phyloP scores from a whole-genome alignment of 371 early-diverging fungal genomes.

The Mortierella sp. region DNA sequence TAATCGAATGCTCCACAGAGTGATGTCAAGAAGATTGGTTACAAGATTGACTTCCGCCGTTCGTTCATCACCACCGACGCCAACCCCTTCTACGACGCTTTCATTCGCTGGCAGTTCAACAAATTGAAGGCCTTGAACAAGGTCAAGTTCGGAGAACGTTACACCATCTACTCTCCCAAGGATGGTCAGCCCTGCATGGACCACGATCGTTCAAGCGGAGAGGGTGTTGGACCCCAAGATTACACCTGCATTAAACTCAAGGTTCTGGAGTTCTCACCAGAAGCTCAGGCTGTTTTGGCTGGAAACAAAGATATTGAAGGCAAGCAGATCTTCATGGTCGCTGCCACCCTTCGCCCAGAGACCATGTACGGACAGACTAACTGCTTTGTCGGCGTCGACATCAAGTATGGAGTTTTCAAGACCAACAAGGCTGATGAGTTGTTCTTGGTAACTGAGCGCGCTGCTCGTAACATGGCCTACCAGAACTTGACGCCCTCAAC shows the following conservation, averaged over 20 bases:
- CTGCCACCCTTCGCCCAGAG: conserved; percentile 98
- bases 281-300: conserved; percentile 64
- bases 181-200: conserved; percentile 99
- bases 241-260: conserved; percentile 95
- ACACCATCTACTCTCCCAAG: conserved; percentile 97
- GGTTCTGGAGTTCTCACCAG: conserved; percentile 70
- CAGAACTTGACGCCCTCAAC: conserved; percentile 83
- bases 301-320: conserved; percentile 73
- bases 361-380: conserved; percentile 99
- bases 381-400: conserved; percentile 94
- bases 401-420: conserved; percentile 91
- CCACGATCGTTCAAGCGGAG: conserved; percentile 99
- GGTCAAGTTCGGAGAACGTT: conserved; percentile 98
- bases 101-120: conserved; percentile 99
- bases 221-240: conserved; percentile 97
- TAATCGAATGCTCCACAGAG: conserved; percentile 42
- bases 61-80: conserved; percentile 99
- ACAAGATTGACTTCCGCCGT: conserved; percentile 98
- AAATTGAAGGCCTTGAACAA: conserved; percentile 86
- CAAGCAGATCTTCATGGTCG: conserved; percentile 90
- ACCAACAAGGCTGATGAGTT: conserved; percentile 81
- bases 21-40: conserved; percentile 91
- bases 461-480: conserved; percentile 97
- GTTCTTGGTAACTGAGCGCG: conserved; percentile 92
- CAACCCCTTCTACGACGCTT: conserved; percentile 99